Evolutionary conservation across 225 moss, liverwort and hornwort genomes (phyloP), one percentile per base, ranked within the genome.

Genomic region (Polytrichum commune): DNA sequence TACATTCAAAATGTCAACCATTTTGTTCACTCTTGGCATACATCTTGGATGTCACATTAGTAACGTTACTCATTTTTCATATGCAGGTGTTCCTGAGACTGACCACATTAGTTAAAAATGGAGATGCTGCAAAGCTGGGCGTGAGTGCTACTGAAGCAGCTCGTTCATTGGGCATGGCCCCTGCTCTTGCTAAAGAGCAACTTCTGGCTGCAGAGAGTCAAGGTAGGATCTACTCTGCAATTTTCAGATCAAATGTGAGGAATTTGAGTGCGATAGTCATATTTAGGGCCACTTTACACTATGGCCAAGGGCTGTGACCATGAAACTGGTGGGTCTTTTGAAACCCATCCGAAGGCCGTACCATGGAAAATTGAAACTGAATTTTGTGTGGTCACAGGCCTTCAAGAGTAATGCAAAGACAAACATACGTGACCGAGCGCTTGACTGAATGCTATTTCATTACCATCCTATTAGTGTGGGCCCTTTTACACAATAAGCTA

Each of bases 111-210:
- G 91, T 91, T 19, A 84, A 84, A 60, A 91, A 77, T 64, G 89
- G 88, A 68, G 97, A 98, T 63, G 91, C 88, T 73, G 62, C 78
- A 72, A 90, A 73, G 71, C 62, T 89, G 60, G 92, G 94, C 23
- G 83, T 98, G 64, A 89, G 87, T 76, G 92, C 92, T 27, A 91
- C 82, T 80, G 97, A 98, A 79, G 97, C 97, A 72, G 92, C 97
- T 65, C 92, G 92, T 55, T 84, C 88, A 29, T 80, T 98, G 71
- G 94, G 92, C 62, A 84, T 98, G 75, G 97, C 97, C 75, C 97
- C 97, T 76, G 94, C 94, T 56, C 97, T 98, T 75, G 97, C 94
- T 19, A 98, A 91, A 73, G 97, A 98, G 76, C 90, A 98, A 53
- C 91, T 98, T 55, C 80, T 98, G 77, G 92, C 90, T 35, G 94